Percentiles rank a stretch among this genome's conserved stretches.
phyloP scores from a whole-genome alignment of 176 grass and related monocot genomes.

The Aegilops sharonensis region DNA sequence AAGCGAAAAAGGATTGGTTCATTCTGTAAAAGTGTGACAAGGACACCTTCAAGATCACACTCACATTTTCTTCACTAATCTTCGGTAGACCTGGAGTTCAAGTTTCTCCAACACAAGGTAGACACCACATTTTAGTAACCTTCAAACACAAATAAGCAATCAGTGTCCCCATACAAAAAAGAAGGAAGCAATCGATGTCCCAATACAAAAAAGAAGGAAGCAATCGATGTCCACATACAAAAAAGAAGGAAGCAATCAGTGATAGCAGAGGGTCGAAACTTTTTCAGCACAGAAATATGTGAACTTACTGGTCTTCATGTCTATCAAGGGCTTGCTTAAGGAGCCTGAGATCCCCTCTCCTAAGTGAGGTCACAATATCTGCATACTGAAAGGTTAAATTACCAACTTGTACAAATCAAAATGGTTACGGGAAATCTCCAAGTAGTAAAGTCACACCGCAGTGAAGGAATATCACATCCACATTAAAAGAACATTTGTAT shows the following conservation, averaged over 20 bases:
- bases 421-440: not conserved
- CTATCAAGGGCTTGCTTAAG: conserved; percentile 73
- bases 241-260: not conserved
- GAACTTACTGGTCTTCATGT: conserved; percentile 78
- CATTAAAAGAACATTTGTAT: not conserved
- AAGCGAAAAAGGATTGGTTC: conserved; percentile 1
- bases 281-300: not conserved
- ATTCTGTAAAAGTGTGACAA: not conserved
- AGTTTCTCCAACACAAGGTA: conserved; percentile 98
- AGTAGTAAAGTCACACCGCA: not conserved
- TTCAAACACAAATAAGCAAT: conserved; percentile 35
- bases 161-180: not conserved
- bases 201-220: not conserved
- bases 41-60: conserved; percentile 10
- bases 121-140: conserved; percentile 92
- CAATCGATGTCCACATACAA: not conserved
- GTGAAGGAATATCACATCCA: not conserved
- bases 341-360: conserved; percentile 86
- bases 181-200: not conserved
- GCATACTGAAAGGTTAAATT: conserved; percentile 75
- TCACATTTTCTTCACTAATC: conserved; percentile 98
- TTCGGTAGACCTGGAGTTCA: conserved; percentile 88
- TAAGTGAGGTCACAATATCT: conserved; percentile 75
- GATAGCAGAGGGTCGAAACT: not conserved
- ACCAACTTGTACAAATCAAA: conserved; percentile 43